Base-by-base conservation (phyloP, 2,329 filamentous ascomycete species). In the Xylariaceae sp. region DNA sequence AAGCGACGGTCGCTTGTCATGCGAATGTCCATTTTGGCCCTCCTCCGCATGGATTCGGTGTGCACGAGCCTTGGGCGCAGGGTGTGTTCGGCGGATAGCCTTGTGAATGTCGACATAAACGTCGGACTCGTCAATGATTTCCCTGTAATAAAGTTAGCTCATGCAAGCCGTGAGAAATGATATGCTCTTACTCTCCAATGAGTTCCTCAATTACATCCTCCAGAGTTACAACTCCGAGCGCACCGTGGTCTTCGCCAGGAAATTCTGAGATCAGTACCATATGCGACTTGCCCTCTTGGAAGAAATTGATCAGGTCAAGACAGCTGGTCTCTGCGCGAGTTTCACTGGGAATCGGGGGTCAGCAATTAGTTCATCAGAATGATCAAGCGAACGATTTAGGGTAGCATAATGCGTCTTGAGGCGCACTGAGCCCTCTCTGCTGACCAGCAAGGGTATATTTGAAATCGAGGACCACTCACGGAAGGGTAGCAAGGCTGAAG, bases 41-140 rank as follows among this genome's bases (percentile, higher is more conserved):
- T 57, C 57, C 13, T 66, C 60, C n/a, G 66, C 57, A 37, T 75
- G 67, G 34, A 73, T 64, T 22, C 66, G 60, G 30, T 64, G 62
- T 22, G 70, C 76, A 42, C 85, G 79, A 34, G 81, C 81, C 58
- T 88, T 85, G 1, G 91, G 91, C 2, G 90, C 89, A 1, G 89
- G 89, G 16, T 85, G 80, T 56, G 94, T 78, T 39, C 93, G 87
- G 43, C 93, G 82, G 53, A 98, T 96, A 17, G 93, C 93, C 69
- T 97, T 97, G 73, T 97, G 93, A 2, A 98, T 89, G 63, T 98
- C 93, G 50, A 98, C 85, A 58, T 95, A 98, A 9, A 98, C 93
- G 64, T 98, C 93, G 0, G 91, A 97, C 64, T 98, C 93, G 62
- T 98, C 93, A 48, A 98, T 94, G 50, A 97, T 98, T 75, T 98